Conservation (phyloP, 1,139 yeast genomes). For the Lodderomyces jiufengensis region DNA sequence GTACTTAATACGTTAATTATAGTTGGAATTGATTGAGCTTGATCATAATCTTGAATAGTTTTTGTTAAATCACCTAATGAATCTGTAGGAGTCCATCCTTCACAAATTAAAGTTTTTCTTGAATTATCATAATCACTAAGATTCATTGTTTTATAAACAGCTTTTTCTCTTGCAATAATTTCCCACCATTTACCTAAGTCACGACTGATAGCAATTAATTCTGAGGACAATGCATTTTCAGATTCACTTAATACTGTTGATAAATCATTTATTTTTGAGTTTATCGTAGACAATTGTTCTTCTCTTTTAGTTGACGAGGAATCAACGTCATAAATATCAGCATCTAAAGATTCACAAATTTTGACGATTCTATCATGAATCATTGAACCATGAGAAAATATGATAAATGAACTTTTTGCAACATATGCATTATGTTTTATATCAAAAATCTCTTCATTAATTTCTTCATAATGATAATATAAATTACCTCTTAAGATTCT, state of each 20-base stretch:
- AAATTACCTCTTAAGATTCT: slow-evolving; percentile 88
- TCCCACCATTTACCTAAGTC: slow-evolving; percentile 72
- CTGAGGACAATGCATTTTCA: slow-evolving; percentile 62
- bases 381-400: slow-evolving; percentile 43
- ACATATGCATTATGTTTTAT: slow-evolving; percentile 29
- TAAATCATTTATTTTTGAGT: slow-evolving; percentile 53
- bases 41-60: slow-evolving; percentile 29
- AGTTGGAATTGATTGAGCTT: slow-evolving; percentile 56
- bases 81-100: slow-evolving; percentile 77
- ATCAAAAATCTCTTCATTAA: slow-evolving; percentile 47
- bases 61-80: slow-evolving; percentile 41
- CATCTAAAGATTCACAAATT: slow-evolving; percentile 47
- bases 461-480: slow-evolving; percentile 66
- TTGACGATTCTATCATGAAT: slow-evolving; percentile 40
- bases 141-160: slow-evolving; percentile 65
- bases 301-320: slow-evolving; percentile 24
- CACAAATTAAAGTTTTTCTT: slow-evolving; percentile 64
- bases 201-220: slow-evolving; percentile 67
- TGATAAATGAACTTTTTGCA: slow-evolving; percentile 41
- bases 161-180: slow-evolving; percentile 65
- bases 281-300: slow-evolving; percentile 55
- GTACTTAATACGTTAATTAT: slow-evolving; percentile 64
- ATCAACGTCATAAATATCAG: slow-evolving; percentile 40
- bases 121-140: slow-evolving; percentile 62
- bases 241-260: slow-evolving; percentile 51